Percentiles rank a stretch among this genome's conserved stretches.
phyloP scores from a whole-genome alignment of 495 filamentous ascomycete genomes.

The Talaromyces borbonicus region DNA sequence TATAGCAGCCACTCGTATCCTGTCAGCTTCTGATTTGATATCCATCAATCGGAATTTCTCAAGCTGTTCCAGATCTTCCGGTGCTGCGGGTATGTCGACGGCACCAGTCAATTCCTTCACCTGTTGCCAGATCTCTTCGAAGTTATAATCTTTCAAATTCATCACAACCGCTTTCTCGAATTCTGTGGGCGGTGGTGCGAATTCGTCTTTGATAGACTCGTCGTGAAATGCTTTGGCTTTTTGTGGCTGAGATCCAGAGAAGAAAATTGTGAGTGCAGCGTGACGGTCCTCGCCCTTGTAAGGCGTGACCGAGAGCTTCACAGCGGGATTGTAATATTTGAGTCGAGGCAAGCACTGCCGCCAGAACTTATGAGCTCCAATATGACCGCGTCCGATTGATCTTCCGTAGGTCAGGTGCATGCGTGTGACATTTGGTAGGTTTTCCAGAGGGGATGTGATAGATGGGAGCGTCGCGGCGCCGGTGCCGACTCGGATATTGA shows the following conservation, averaged over 20 bases:
- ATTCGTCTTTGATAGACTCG: slow-evolving; percentile 20
- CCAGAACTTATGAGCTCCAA: slow-evolving; percentile 89
- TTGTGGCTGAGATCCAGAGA: slow-evolving; percentile 31
- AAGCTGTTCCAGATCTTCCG: slow-evolving; percentile 51
- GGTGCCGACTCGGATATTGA: slow-evolving; percentile 61
- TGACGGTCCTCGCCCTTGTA: slow-evolving; percentile 39
- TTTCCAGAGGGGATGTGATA: slow-evolving; percentile 27
- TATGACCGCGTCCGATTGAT: slow-evolving; percentile 49
- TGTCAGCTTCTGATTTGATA: slow-evolving; percentile 42
- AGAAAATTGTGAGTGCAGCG: slow-evolving; percentile 72
- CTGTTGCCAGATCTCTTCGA: slow-evolving; percentile 52
- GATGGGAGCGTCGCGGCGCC: slow-evolving; percentile 73
- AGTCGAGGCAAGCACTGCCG: slow-evolving; percentile 67
- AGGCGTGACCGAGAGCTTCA: slow-evolving; percentile 74
- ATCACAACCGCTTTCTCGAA: slow-evolving; percentile 26
- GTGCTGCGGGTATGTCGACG: slow-evolving; percentile 43
- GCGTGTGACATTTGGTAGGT: slow-evolving; percentile 55
- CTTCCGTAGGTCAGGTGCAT: slow-evolving; percentile 74
- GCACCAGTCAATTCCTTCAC: slow-evolving; percentile 64
- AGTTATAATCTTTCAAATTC: slow-evolving; percentile 27
- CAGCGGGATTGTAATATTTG: slow-evolving; percentile 85
- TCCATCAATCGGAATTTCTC: slow-evolving; percentile 48
- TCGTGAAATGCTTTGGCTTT: slow-evolving; percentile 17
- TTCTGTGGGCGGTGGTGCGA: slow-evolving; percentile 25
- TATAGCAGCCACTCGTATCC: slow-evolving; percentile 42